Evolutionary conservation across 768 basidiomycete genomes (phyloP), one percentile per base, ranked within the genome.

Genomic region (Daedaleopsis nitida): DNA sequence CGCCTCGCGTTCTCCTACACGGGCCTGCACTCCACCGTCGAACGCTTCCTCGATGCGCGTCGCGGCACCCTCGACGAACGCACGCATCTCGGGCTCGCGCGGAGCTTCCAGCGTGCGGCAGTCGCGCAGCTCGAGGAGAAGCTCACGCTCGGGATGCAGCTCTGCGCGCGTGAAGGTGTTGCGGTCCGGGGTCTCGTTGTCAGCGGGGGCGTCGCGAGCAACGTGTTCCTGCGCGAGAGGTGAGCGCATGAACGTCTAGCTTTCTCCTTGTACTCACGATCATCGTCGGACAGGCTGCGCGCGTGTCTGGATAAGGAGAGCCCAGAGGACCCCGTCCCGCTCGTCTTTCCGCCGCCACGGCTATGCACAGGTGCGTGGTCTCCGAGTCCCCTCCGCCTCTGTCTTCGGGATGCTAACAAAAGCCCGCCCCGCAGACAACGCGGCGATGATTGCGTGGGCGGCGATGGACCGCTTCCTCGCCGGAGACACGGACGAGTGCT

Each of bases 361-460:
- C 77, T 96, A 2, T 98, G 95, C 70, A 96, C 94, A 69, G 93
- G 93, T 91, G 59, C 56, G 78, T 64, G 24, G 1, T 10, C 19
- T n/a, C 34, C 8, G 17, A n/a, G n/a, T n/a, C n/a, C n/a, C n/a
- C n/a, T n/a, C n/a, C n/a, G n/a, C n/a, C 27, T 55, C 42, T 21
- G 23, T 3, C 16, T 27, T 1, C 54, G 45, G 23, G 42, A 13
- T 49, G 21, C 39, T 32, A 32, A 16, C 38, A 23, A 27, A n/a
- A 34, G 4, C n/a, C 12, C 42, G 32, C 3, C 27, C 21, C 5
- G 0, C 65, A 96, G 96, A 98, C 68, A 98, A 98, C 72, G 96
- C 96, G 0, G 96, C 85, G 10, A 98, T 98, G 96, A 92, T 98
- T 65, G 96, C 84, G 2, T 96, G 90, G 91, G 91, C 95, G 4